Evolutionary conservation across 129 eudicot genomes (phyloP), one percentile per base, ranked within the genome.

Genomic region (Chrysanthemum makinoi): DNA sequence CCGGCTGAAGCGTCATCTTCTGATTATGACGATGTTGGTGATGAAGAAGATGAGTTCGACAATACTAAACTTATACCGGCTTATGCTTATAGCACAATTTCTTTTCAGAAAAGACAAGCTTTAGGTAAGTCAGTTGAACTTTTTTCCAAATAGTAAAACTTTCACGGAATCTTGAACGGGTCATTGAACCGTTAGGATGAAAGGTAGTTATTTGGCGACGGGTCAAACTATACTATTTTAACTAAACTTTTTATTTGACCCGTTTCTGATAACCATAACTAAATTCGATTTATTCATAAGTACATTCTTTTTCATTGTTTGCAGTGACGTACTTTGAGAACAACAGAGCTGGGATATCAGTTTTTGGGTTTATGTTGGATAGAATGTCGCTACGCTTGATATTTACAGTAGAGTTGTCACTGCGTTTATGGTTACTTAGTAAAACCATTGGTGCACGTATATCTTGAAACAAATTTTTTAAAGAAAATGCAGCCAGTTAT

Each of bases 31-130:
- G 98, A 89, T 56, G 87, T 86, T 71, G 95, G 92, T 2, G 83
- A 78, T 24, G 98, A 92, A 75, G 98, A 92, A 72, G 98, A 92
- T 59, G 96, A 88, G 62, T 72, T 89, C 39, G 96, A 92, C 73
- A 85, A 89, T 66, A 82, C 85, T 19, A 83, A 84, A 56, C 81
- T 91, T 9, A 72, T 84, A 72, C 98, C 90, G 0, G 81, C 96
- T 1, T 89, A 86, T 78, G 85, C 87, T 16, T 77, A 83, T 30
- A 86, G 85, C 82, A 79, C 98, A 59, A 83, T 92, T 73, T 87
- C 95, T n/a, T 89, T 84, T 72, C 98, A 92, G 71, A 92, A 92
- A 76, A 77, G 97, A 76, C 94, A 91, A 73, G 98, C 98, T n/a
- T 75, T 92, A 49, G 98, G 98, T 89, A 75, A 74, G 80, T 28